These are phyloP conservation scores for Sorghum bicolor DNA, from an alignment of 176 grass and related monocot genomes.

Conservation along the genomic window Sorghum_bicolor_NCBIv3 NC_012879.2:58821501-58822000, in stretches of 20 bases:
- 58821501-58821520: background rate
- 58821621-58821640: background rate
- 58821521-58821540: background rate
- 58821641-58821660: background rate
- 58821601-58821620: background rate
- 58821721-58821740: background rate
- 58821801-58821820: background rate
- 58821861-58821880: background rate
- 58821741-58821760: background rate
- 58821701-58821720: background rate
- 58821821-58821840: background rate
- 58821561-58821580: background rate
- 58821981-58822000: no score
- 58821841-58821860: background rate
- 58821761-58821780: background rate
- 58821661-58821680: background rate
- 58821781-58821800: accelerated
- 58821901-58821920: background rate
- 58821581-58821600: background rate
- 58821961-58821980: no score
- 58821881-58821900: background rate
- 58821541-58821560: background rate
- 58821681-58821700: background rate
- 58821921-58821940: background rate
- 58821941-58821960: no score